Base-by-base conservation (phyloP, 768 basidiomycete species). In the Termitomyces sp. region DNA sequence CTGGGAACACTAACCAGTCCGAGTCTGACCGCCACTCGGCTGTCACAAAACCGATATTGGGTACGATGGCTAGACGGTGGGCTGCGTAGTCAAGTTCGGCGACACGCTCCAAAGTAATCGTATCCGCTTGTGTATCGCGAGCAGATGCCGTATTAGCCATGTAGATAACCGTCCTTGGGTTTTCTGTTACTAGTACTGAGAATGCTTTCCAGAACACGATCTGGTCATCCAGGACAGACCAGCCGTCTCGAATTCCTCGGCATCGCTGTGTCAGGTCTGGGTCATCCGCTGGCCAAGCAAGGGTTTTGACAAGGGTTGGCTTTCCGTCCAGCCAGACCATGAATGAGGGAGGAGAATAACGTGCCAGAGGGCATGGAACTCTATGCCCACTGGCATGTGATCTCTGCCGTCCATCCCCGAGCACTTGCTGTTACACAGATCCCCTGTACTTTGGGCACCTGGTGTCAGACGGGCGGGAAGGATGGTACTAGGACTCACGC, bases 261-360 rank as follows among this genome's bases (percentile, higher is more conserved):
- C 9, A 32, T 23, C 17, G 1, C 37, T 3, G 25, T 17, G 25
- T 16, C 37, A 51, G 19, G 27, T 51, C 34, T 29, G 50, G 50
- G 25, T 38, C 50, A 40, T 40, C 50, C 9, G 1, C 23, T 38
- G 50, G 35, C 50, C 37, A 51, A 49, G 34, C 31, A 37, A 49
- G 47, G 25, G n/a, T 19, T 37, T 49, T 49, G 19, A 35, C 11
- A 17, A n/a, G 7, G 23, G 19, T 27, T 52, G 51, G 51, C 29
- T n/a, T n/a, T n/a, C n/a, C n/a, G n/a, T n/a, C 37, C n/a, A 53
- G 35, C 53, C 53, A 53, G 32, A 53, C 53, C 53, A 53, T 53
- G 52, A 25, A n/a, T 31, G 41, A n/a, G 12, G 52, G n/a, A n/a
- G n/a, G n/a, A n/a, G n/a, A n/a, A n/a, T n/a, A n/a, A n/a, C n/a